Base-by-base conservation (phyloP, 805 yeast species). In the Teunomyces pallodes region DNA sequence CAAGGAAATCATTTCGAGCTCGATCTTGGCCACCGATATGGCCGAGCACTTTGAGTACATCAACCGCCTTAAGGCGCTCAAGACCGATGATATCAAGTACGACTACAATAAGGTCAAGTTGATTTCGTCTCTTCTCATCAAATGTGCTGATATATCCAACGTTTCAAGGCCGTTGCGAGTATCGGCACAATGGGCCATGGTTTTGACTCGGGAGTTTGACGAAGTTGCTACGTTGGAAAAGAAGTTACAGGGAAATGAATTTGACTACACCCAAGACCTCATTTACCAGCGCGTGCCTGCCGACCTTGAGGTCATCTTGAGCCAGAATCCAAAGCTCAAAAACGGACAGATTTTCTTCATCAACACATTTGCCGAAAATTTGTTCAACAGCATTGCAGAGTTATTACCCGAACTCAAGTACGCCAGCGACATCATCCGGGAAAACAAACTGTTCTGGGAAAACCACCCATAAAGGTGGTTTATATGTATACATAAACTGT, bases 91-190 rank as follows among this genome's bases (percentile, higher is more conserved):
- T n/a, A 56, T 57, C 29, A 36, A 50, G 14, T 48, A 49, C 17
- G 52, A 55, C 29, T 54, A 40, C 54, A 66, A 54, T 47, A 61
- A 51, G 46, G 64, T 58, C 50, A 71, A 53, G 48, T 74, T 87
- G 54, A 67, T 90, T 33, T 74, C 86, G 39, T 79, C 88, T 24
- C 69, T 90, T 50, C 75, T 92, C 51, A 82, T 94, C 51, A 94
- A 94, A 70, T 90, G 96, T 66, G 97, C 98, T 2, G 99, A 94
- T 69, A 90, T 94, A 41, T 88, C 96, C 26, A 94, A 94, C 64
- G 97, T 91, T 17, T 82, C 96, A 8, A 74, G 98, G 51, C 90
- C 91, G 4, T 70, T 88, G 48, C 70, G 78, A 32, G 81, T 89
- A 2, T 84, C 92, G 17, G 80, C 88, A 1, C 84, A 86, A 67